Conservation (phyloP, 305 asterid genomes). For the Fraxinus floribunda region DNA sequence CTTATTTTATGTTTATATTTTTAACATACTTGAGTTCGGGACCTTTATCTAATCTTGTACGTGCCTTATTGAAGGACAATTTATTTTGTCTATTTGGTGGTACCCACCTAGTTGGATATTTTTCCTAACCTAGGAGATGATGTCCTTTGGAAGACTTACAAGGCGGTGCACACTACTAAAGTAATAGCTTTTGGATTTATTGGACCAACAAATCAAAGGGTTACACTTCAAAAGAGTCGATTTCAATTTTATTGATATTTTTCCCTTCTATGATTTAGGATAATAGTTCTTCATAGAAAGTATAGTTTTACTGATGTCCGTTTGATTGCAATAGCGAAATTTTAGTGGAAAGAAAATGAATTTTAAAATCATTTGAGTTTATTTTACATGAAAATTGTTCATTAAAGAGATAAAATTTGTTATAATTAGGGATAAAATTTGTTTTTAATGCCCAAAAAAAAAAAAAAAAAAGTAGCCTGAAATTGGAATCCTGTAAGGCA, state of each 20-base stretch:
- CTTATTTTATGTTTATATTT: too few relatives aligned
- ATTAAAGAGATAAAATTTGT: too few relatives aligned
- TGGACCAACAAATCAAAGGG: not conserved
- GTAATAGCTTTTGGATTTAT: not conserved
- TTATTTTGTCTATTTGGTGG: not conserved
- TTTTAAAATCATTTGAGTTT: too few relatives aligned
- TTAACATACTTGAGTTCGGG: not conserved
- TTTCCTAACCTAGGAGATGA: not conserved
- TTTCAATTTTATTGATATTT: not conserved
- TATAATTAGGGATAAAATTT: too few relatives aligned
- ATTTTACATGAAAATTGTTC: too few relatives aligned
- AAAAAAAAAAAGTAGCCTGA: too few relatives aligned
- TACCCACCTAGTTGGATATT: not conserved
- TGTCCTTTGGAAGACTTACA: conserved; percentile 30
- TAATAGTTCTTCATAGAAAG: too few relatives aligned
- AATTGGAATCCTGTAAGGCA: too few relatives aligned
- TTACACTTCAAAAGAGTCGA: not conserved
- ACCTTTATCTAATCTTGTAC: not conserved
- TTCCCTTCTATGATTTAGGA: not conserved
- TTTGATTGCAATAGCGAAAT: too few relatives aligned
- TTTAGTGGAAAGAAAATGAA: too few relatives aligned
- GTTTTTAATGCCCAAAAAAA: too few relatives aligned
- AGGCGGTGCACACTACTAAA: conserved; percentile 18
- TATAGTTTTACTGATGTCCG: too few relatives aligned
- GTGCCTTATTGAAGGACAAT: not conserved